phyloP scores from a whole-genome alignment of 495 filamentous ascomycete genomes.

The Aspergillus baeticus region DNA sequence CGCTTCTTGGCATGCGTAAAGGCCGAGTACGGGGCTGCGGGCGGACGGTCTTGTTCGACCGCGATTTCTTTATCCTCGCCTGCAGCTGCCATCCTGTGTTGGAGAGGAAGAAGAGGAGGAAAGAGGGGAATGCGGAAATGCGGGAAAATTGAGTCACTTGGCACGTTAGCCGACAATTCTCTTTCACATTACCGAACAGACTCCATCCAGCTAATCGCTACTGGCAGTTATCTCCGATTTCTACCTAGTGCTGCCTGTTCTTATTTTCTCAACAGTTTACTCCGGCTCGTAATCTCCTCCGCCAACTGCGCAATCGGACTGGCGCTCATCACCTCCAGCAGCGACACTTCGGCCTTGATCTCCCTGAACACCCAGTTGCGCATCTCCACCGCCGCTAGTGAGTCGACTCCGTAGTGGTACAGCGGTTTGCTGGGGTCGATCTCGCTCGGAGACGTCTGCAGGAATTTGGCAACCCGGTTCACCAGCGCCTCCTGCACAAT shows the following conservation, averaged over 20 bases:
- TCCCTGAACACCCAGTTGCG: not conserved
- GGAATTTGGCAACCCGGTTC: not conserved
- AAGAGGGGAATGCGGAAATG: not conserved
- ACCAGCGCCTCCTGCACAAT: not conserved
- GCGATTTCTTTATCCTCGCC: not conserved
- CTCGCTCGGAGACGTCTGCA: not conserved
- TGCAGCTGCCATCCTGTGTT: no score
- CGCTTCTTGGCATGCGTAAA: slow-evolving; percentile 10
- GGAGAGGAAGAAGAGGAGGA: no score
- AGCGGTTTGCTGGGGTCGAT: not conserved
- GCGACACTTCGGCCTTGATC: not conserved
- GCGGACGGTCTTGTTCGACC: not conserved
- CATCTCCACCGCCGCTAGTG: slow-evolving; percentile 1
- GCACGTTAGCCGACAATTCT: not conserved
- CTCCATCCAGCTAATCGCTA: no score
- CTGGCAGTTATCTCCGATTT: no score
- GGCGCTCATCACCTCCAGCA: not conserved
- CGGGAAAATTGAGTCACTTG: not conserved
- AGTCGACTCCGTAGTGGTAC: not conserved
- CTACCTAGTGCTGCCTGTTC: no score
- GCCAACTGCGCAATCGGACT: not conserved
- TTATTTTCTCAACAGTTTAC: not conserved
- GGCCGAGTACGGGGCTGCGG: slow-evolving; percentile 1
- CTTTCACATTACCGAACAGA: no score
- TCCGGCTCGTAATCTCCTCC: not conserved